phyloP scores from a whole-genome alignment of 2,329 filamentous ascomycete genomes.

The Fusarium ambrosium region DNA sequence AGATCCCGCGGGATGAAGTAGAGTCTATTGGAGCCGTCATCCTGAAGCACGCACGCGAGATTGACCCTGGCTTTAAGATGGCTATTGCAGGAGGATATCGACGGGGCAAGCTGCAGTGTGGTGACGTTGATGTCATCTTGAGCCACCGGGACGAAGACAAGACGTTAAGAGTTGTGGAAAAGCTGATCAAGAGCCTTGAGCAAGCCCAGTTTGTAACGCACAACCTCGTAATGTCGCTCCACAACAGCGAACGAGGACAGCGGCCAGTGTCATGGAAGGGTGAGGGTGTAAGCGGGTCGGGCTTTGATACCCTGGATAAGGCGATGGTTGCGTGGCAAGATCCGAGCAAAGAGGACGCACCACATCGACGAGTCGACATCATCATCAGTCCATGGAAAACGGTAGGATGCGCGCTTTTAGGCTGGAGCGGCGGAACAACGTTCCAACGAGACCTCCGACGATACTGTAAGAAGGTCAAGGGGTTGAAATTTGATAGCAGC shows the following conservation, averaged over 20 bases:
- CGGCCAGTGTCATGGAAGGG: conserved; percentile 67
- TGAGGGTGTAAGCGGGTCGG: conserved; percentile 58
- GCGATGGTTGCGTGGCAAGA: conserved; percentile 91
- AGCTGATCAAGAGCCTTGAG: conserved; percentile 81
- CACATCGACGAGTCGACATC: conserved; percentile 90
- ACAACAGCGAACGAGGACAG: conserved; percentile 81
- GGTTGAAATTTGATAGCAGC: conserved; percentile 91
- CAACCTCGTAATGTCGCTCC: conserved; percentile 78
- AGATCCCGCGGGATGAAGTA: conserved; percentile 81
- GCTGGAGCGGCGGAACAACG: conserved; percentile 90
- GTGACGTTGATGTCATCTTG: conserved; percentile 89
- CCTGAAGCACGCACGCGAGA: conserved; percentile 73
- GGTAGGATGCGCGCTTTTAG: conserved; percentile 86
- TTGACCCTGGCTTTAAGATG: conserved; percentile 69
- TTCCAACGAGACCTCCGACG: conserved; percentile 88
- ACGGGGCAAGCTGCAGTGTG: conserved; percentile 78
- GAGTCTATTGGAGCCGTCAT: conserved; percentile 76
- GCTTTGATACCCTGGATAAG: conserved; percentile 93
- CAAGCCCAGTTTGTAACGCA: conserved; percentile 81
- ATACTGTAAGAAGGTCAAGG: conserved; percentile 79
- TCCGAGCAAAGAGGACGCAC: conserved; percentile 41
- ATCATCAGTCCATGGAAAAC: conserved; percentile 92
- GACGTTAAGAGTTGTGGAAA: conserved; percentile 78
- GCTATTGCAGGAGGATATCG: conserved; percentile 84
- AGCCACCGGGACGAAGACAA: conserved; percentile 79